A percentile compares a stretch with the other conserved stretches of the same genome.
Conservation (phyloP, 345 rosid genomes). For the Raphanus sativus region DNA sequence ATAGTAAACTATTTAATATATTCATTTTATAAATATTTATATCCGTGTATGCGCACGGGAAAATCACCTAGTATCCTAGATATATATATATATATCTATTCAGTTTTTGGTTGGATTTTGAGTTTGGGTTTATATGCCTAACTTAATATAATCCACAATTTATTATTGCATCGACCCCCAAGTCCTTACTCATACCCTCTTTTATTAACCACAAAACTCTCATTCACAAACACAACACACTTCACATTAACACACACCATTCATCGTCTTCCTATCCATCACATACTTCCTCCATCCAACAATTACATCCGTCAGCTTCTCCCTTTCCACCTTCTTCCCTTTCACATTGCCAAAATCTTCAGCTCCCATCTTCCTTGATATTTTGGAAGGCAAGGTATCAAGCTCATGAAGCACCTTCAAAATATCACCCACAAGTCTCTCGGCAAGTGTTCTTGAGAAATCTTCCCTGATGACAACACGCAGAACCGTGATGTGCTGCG, state of each 20-base stretch:
- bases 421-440: neutral
- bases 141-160: conserved; percentile 4
- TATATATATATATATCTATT: no score
- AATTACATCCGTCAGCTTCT: conserved; percentile 51
- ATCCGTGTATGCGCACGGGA: no score
- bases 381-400: neutral
- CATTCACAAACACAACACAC: conserved; percentile 1
- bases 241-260: conserved; percentile 40
- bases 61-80: no score
- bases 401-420: neutral
- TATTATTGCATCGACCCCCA: conserved; percentile 2
- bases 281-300: conserved; percentile 58
- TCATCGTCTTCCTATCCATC: conserved; percentile 44
- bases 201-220: no score
- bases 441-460: neutral
- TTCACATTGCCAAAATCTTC: conserved; percentile 15
- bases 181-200: neutral
- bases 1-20: no score
- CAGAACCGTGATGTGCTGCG: neutral
- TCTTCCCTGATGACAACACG: conserved; percentile 33
- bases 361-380: conserved; percentile 27
- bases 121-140: no score
- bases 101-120: no score
- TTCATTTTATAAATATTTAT: no score
- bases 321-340: conserved; percentile 45